phyloP scores from a whole-genome alignment of 129 eudicot genomes.

The Chrysanthemum seticuspe region DNA sequence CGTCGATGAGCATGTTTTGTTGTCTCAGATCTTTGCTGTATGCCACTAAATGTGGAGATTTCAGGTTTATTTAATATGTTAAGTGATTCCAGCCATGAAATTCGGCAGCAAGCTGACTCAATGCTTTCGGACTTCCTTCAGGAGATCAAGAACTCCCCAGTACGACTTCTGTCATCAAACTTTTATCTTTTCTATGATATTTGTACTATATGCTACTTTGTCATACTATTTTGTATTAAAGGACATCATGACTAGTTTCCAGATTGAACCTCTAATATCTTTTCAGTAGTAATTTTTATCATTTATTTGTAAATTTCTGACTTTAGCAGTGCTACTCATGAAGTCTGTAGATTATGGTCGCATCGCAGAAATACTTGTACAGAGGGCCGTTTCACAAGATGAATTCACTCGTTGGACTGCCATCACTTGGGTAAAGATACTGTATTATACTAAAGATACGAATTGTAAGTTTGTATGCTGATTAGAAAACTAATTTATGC shows the following conservation, averaged over 20 bases:
- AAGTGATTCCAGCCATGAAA: slow-evolving; percentile 95
- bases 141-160: slow-evolving; percentile 93
- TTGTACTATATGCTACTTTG: slow-evolving; percentile 15
- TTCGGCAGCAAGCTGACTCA: slow-evolving; percentile 96
- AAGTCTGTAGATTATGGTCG: slow-evolving; percentile 99
- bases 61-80: slow-evolving; percentile 96
- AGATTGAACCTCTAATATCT: slow-evolving; percentile 5
- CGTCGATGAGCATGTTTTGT: slow-evolving; percentile 12
- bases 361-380: slow-evolving; percentile 98
- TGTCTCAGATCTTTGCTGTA: slow-evolving; percentile 19
- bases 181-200: neutral
- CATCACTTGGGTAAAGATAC: slow-evolving; percentile 80
- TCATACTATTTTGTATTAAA: slow-evolving; percentile 9
- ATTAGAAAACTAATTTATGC: slow-evolving; percentile 26
- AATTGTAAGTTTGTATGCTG: neutral
- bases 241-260: slow-evolving; percentile 13
- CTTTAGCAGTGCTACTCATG: slow-evolving; percentile 57
- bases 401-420: slow-evolving; percentile 96
- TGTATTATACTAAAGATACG: neutral
- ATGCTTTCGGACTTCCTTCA: slow-evolving; percentile 95
- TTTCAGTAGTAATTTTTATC: slow-evolving; percentile 38
- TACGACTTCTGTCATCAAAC: slow-evolving; percentile 36
- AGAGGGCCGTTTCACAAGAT: slow-evolving; percentile 87
- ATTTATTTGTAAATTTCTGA: slow-evolving; percentile 43
- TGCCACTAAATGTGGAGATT: slow-evolving; percentile 29